Base-by-base conservation (phyloP, 2,329 filamentous ascomycete genomes). In the Plenodomus lindquistii region DNA sequence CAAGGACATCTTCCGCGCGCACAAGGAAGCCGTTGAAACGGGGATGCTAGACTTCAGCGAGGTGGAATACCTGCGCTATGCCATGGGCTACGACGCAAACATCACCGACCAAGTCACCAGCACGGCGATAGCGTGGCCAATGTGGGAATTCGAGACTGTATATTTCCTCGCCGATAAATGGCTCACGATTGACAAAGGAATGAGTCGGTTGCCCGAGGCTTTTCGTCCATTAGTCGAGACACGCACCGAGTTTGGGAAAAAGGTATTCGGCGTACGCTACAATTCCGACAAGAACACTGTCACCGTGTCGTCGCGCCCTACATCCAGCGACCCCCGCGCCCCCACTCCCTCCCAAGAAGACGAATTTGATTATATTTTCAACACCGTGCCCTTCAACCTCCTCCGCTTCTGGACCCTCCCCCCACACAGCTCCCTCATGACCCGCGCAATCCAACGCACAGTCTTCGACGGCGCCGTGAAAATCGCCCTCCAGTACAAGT, bases 401-500 rank as follows among this genome's bases (percentile, higher is more conserved):
- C 79, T 86, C 34, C 77, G 83, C 38, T 76, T 80, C 37, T 85
- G 83, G 82, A 71, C 79, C 3, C 70, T 86, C 0, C 81, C 82
- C 0, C 62, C 62, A 1, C 78, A 78, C 60, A 76, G 76, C 15
- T 71, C 71, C n/a, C 66, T 79, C 1, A 67, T 80, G 9, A 63
- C 60, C 40, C 75, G 74, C 10, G 76, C 77, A 2, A 79, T 79
- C 53, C 56, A 63, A 15, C 64, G 67, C 20, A 66, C 79, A 19
- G 75, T 77, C 51, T 80, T 78, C 59, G 63, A 70, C 7, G 73
- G 71, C 11, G 62, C 71, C 1, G 79, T 76, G 56, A 80, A 81
- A 66, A 78, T 88, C 0, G 82, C 84, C 0, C 77, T 88, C 7
- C 84, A 86, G 62, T 89, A 85, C 72, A 72, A 78, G 40, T 80